A percentile compares a stretch with the other conserved stretches of the same genome.
phyloP scores from a whole-genome alignment of 805 yeast species.

The Grigorovia humatica region DNA sequence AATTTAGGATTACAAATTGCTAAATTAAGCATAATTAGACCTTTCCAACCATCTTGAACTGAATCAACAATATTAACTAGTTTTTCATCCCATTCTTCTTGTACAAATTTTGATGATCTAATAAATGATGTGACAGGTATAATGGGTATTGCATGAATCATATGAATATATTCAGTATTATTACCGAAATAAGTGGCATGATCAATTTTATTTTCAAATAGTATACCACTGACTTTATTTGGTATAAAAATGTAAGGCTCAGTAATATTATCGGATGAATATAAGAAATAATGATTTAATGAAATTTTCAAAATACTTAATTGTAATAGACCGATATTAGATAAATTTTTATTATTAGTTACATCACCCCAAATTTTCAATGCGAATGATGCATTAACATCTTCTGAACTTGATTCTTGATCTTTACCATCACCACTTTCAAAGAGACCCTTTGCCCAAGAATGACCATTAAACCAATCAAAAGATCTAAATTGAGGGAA shows the following conservation, averaged over 20 bases:
- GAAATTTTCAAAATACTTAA: constrained; percentile 48
- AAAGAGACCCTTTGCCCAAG: constrained; percentile 68
- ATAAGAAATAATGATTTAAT: constrained; percentile 46
- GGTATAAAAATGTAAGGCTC: constrained; percentile 46
- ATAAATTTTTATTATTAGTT: constrained; percentile 42
- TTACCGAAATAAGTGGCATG: constrained; percentile 69
- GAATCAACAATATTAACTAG: constrained; percentile 35
- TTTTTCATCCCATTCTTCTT: constrained; percentile 53
- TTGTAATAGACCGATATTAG: constrained; percentile 47
- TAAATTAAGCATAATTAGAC: constrained; percentile 58
- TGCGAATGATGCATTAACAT: constrained; percentile 61
- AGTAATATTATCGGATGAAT: constrained; percentile 40
- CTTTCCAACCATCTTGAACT: constrained; percentile 62
- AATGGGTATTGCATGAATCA: constrained; percentile 69
- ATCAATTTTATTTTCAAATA: constrained; percentile 63
- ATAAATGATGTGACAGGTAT: constrained; percentile 55
- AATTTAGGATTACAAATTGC: constrained; percentile 62
- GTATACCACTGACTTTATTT: constrained; percentile 64
- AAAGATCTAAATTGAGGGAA: constrained; percentile 62
- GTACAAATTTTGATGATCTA: constrained; percentile 42
- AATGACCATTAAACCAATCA: constrained; percentile 71
- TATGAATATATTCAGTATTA: constrained; percentile 64
- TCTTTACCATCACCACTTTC: constrained; percentile 68
- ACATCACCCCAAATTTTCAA: constrained; percentile 56
- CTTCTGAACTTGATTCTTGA: constrained; percentile 67